Conservation (phyloP, 1,284 basidiomycete genomes). For the Schizopora paradoxa region DNA sequence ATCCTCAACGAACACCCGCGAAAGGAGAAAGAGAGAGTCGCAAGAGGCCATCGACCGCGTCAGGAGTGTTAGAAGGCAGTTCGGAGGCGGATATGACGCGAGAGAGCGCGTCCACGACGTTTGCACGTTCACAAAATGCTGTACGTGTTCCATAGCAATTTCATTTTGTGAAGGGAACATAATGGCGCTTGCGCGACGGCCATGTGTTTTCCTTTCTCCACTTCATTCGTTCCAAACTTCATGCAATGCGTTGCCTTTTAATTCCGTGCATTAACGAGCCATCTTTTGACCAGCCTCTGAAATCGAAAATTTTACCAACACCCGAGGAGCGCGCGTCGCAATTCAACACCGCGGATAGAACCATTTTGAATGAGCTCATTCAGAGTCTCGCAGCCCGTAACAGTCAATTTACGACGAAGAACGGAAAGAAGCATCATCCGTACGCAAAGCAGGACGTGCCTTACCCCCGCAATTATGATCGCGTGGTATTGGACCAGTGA, state of each 20-base stretch:
- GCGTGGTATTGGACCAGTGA: conserved; percentile 57
- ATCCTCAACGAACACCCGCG: not conserved
- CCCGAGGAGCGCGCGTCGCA: no score
- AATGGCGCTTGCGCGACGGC: no score
- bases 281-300: no score
- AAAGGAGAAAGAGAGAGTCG: not conserved
- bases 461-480: conserved; percentile 60
- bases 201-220: no score
- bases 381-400: conserved; percentile 4
- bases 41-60: conserved; percentile 5
- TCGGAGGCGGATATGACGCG: not conserved
- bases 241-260: no score
- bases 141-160: no score
- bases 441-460: conserved; percentile 46
- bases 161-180: no score
- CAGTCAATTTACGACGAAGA: conserved; percentile 16
- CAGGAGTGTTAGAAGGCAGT: conserved; percentile 5
- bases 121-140: no score
- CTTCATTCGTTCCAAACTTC: no score
- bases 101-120: not conserved
- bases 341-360: conserved; percentile 8
- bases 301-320: no score
- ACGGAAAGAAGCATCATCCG: conserved; percentile 51
- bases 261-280: no score
- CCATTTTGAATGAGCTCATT: conserved; percentile 7